These are phyloP conservation scores for Lentithecium fluviatile DNA, from an alignment of 495 filamentous ascomycete genomes.

Conservation along the genomic window DNA sequence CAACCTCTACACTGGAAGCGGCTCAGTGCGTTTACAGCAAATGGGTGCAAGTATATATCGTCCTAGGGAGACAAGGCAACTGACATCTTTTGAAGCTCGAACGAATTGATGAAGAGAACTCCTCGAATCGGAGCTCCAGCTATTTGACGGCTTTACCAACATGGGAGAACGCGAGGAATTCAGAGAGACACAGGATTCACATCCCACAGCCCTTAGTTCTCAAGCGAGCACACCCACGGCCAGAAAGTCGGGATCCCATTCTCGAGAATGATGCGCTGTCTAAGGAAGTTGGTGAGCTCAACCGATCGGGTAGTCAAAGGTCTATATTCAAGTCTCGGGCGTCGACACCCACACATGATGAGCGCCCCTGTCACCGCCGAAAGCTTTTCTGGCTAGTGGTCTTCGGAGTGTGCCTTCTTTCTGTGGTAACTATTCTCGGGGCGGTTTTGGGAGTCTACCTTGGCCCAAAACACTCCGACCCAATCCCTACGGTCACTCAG, in stretches of 20 bases:
- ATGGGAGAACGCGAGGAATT: constrained; percentile 6
- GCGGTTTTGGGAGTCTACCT: constrained; percentile 21
- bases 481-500: constrained; percentile 6
- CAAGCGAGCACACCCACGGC: constrained; percentile 3
- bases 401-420: background rate
- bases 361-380: background rate
- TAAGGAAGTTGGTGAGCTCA: constrained; percentile 1
- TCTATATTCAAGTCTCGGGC: background rate
- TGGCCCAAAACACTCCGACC: background rate
- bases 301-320: background rate
- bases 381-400: constrained; percentile 15
- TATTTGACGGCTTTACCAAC: constrained; percentile 17
- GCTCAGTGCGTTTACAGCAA: background rate
- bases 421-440: constrained; percentile 14
- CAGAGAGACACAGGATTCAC: background rate
- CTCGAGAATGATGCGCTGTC: constrained; percentile 12
- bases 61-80: background rate
- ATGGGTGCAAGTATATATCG: background rate
- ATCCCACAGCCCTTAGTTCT: background rate
- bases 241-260: constrained; percentile 1
- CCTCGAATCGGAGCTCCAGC: background rate
- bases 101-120: constrained; percentile 3
- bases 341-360: background rate
- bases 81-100: background rate
- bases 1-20: background rate